These are phyloP conservation scores for Coprinopsis strossmayeri DNA, from an alignment of 768 basidiomycete species.

Conservation along the genomic window DNA sequence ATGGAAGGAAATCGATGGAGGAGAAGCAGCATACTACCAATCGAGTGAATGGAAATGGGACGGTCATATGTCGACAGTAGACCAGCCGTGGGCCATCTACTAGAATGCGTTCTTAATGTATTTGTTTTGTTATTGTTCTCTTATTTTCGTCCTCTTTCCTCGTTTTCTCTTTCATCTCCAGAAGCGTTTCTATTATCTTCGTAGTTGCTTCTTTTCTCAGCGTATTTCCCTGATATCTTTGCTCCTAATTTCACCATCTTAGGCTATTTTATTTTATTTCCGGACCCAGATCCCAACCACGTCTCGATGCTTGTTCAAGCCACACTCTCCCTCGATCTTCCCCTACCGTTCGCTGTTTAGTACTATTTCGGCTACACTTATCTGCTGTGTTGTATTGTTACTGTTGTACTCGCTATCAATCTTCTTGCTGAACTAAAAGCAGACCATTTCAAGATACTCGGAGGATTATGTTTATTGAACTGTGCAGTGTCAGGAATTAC, in stretches of 20 bases:
- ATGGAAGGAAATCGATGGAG: slow-evolving; percentile 70
- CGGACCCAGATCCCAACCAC: slow-evolving; percentile 31
- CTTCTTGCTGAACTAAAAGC: slow-evolving; percentile 13
- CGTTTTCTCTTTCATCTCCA: slow-evolving; percentile 13
- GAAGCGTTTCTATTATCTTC: slow-evolving; percentile 11
- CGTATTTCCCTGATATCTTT: background rate
- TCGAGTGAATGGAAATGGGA: slow-evolving; percentile 69
- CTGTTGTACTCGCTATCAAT: slow-evolving; percentile 18
- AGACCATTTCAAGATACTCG: background rate
- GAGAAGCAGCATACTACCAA: slow-evolving; percentile 66
- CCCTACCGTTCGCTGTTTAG: slow-evolving; percentile 7
- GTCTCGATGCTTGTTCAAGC: slow-evolving; percentile 9
- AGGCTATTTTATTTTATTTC: slow-evolving; percentile 21
- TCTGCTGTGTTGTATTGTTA: slow-evolving; percentile 16
- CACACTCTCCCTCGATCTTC: background rate
- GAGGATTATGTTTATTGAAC: too few relatives aligned
- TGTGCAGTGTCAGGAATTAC: too few relatives aligned
- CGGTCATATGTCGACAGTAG: slow-evolving; percentile 53
- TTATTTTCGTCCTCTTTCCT: slow-evolving; percentile 16
- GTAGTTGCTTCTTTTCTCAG: slow-evolving; percentile 20
- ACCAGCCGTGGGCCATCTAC: slow-evolving; percentile 72
- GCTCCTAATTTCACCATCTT: slow-evolving; percentile 17
- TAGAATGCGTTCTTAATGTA: slow-evolving; percentile 26
- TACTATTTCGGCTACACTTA: slow-evolving; percentile 22
- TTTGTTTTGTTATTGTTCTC: slow-evolving; percentile 11